These are phyloP conservation scores for Phialophora verrucosa DNA, from an alignment of 2,329 filamentous ascomycete genomes.

Conservation along the genomic window DNA sequence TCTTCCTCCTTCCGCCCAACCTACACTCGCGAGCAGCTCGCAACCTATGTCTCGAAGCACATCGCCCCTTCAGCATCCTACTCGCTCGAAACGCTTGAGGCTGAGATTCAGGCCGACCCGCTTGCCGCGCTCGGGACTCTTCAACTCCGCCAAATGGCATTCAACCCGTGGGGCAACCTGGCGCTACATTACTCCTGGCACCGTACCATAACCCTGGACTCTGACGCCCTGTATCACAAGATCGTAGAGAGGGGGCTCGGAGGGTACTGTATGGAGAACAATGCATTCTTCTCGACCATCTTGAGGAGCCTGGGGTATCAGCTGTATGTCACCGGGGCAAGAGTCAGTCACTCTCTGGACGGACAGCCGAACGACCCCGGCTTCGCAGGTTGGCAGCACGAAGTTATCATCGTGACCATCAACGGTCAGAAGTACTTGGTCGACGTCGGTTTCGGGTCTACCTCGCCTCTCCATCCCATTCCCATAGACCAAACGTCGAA, in stretches of 20 bases:
- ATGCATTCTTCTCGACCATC: slow-evolving; percentile 58
- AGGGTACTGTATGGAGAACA: slow-evolving; percentile 68
- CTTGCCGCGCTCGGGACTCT: slow-evolving; percentile 44
- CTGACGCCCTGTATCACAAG: slow-evolving; percentile 59
- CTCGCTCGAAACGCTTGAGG: slow-evolving; percentile 41
- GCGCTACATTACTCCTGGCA: slow-evolving; percentile 61
- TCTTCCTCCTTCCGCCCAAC: slow-evolving; percentile 37
- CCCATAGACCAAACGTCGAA: slow-evolving; percentile 39
- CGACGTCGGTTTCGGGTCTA: slow-evolving; percentile 38
- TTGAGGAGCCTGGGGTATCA: slow-evolving; percentile 59
- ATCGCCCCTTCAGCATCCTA: slow-evolving; percentile 38
- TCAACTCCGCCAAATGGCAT: slow-evolving; percentile 53
- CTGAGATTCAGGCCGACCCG: slow-evolving; percentile 42
- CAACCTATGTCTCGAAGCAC: slow-evolving; percentile 44
- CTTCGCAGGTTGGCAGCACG: slow-evolving; percentile 61
- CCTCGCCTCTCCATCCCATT: slow-evolving; percentile 39
- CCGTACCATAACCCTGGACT: slow-evolving; percentile 56
- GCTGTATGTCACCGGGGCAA: slow-evolving; percentile 63
- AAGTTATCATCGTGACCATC: slow-evolving; percentile 66
- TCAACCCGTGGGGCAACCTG: slow-evolving; percentile 64
- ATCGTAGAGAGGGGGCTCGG: slow-evolving; percentile 58
- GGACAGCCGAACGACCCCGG: slow-evolving; percentile 45
- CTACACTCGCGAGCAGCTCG: slow-evolving; percentile 47
- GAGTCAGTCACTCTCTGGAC: slow-evolving; percentile 49
- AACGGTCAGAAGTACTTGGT: slow-evolving; percentile 51